Percentiles rank a stretch among this genome's conserved stretches.
Evolutionary conservation across 306 rosid species (phyloP).

Genomic region (Leucaena leucocephala): DNA sequence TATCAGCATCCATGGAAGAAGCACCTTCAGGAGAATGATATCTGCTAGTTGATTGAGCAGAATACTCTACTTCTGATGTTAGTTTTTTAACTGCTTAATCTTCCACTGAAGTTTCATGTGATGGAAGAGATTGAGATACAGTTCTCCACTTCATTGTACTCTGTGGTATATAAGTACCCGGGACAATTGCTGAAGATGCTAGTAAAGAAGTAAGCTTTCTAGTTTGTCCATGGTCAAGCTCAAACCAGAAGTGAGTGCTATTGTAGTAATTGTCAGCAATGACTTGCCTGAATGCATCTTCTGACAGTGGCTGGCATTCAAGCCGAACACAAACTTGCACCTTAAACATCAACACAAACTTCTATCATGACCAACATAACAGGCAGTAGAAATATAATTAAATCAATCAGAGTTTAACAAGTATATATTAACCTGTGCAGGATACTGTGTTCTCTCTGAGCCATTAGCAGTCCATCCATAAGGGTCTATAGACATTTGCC

Average conservation of each 20-base stretch:
- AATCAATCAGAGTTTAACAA: conserved; percentile 2
- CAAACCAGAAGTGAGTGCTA: conserved; percentile 70
- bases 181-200: conserved; percentile 48
- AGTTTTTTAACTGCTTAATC: conserved; percentile 35
- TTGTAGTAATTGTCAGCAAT: conserved; percentile 65
- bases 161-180: conserved; percentile 37
- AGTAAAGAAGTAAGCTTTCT: conserved; percentile 53
- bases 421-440: conserved; percentile 72
- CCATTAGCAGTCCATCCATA: conserved; percentile 77
- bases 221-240: conserved; percentile 76
- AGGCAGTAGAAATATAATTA: conserved; percentile 18
- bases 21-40: conserved; percentile 42
- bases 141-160: conserved; percentile 38
- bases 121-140: conserved; percentile 39
- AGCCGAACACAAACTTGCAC: conserved; percentile 59
- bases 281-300: conserved; percentile 60
- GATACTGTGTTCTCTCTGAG: conserved; percentile 69
- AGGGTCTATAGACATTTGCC: conserved; percentile 77
- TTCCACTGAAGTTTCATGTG: conserved; percentile 34
- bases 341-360: conserved; percentile 39
- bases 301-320: conserved; percentile 66
- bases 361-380: conserved; percentile 2
- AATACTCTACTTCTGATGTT: conserved; percentile 25
- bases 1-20: conserved; percentile 37
- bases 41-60: conserved; percentile 28